Conservation (phyloP, 2,329 filamentous ascomycete species). For the Sporothrix mexicana region DNA sequence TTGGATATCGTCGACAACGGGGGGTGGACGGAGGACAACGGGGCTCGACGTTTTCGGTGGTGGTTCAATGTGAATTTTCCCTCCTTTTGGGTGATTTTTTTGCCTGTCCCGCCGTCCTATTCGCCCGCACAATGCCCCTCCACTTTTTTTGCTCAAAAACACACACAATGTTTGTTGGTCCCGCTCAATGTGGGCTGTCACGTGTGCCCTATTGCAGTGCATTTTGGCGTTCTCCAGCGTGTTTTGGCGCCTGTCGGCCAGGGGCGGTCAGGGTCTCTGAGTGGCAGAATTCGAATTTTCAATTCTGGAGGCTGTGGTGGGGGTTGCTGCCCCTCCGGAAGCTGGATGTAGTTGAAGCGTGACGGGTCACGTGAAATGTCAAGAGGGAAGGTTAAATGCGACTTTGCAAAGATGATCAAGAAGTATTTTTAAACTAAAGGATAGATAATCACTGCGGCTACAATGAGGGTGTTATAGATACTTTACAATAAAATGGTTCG, state of each 20-base stretch:
- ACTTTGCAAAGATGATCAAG: too few relatives aligned
- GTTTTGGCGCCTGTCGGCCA: neutral
- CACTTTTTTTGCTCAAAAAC: slow-evolving; percentile 17
- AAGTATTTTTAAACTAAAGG: too few relatives aligned
- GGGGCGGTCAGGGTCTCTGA: slow-evolving; percentile 13
- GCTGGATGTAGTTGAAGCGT: neutral
- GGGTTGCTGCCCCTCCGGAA: slow-evolving; percentile 21
- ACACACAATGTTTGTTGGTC: slow-evolving; percentile 28
- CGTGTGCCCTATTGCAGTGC: slow-evolving; percentile 23
- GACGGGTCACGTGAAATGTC: neutral
- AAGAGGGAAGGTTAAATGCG: neutral
- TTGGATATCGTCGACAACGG: slow-evolving; percentile 20
- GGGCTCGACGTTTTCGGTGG: slow-evolving; percentile 29
- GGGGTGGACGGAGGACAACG: slow-evolving; percentile 7
- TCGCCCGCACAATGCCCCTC: slow-evolving; percentile 20
- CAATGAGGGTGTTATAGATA: too few relatives aligned
- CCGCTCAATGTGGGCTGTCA: slow-evolving; percentile 24
- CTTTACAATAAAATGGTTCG: too few relatives aligned
- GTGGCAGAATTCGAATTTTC: slow-evolving; percentile 28
- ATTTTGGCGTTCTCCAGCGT: slow-evolving; percentile 9
- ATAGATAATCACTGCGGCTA: too few relatives aligned
- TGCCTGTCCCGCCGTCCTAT: slow-evolving; percentile 28
- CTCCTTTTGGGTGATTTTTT: slow-evolving; percentile 28
- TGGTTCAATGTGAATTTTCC: slow-evolving; percentile 30
- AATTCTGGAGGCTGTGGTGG: neutral